Conservation (phyloP, 129 eudicot species). For the Centella asiatica region DNA sequence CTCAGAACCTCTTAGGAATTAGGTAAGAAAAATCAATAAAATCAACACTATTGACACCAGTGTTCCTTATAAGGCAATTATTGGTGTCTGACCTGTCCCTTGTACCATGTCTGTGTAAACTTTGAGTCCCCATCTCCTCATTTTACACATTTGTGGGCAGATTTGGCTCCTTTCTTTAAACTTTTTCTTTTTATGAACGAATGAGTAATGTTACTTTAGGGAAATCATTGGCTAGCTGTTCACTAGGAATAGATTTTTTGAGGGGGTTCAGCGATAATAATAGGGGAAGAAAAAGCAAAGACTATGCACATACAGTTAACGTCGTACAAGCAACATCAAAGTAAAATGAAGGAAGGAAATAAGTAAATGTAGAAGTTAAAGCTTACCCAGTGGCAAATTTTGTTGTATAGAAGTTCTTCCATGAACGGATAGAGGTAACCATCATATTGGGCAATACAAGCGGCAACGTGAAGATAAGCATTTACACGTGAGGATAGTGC, state of each 20-base stretch:
- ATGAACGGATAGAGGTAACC: conserved; percentile 82
- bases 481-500: conserved; percentile 90
- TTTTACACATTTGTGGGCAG: background rate
- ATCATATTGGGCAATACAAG: conserved; percentile 72
- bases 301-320: background rate
- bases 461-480: conserved; percentile 85
- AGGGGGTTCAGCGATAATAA: background rate
- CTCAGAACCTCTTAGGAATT: background rate
- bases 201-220: background rate
- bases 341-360: background rate
- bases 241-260: too few species aligned
- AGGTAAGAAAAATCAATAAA: background rate
- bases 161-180: background rate
- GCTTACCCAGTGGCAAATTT: conserved; percentile 98
- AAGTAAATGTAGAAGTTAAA: background rate
- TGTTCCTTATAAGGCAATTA: background rate
- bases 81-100: background rate
- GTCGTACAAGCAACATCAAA: background rate
- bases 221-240: background rate
- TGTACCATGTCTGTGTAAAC: too few species aligned
- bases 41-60: background rate
- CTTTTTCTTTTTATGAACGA: background rate
- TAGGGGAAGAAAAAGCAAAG: background rate
- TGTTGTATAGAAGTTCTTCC: conserved; percentile 76
- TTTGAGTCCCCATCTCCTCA: too few species aligned